Conservation (phyloP, 371 early-diverging fungal genomes). For the Mortierella sp. region DNA sequence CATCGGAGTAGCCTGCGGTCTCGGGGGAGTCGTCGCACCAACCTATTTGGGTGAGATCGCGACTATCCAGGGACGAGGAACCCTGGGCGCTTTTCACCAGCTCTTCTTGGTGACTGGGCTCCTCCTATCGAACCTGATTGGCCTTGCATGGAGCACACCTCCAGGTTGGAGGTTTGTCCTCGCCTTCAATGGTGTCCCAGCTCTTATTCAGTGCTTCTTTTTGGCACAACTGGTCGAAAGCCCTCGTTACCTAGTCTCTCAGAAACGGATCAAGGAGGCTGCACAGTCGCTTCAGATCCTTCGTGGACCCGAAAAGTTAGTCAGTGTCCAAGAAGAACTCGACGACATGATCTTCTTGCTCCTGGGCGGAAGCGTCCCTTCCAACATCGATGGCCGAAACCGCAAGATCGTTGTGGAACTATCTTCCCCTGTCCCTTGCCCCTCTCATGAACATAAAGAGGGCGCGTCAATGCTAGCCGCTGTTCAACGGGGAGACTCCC, state of each 20-base stretch:
- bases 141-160: constrained; percentile 68
- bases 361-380: constrained; percentile 36
- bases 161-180: constrained; percentile 80
- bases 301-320: constrained; percentile 67
- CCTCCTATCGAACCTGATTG: constrained; percentile 72
- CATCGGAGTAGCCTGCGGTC: constrained; percentile 87
- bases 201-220: constrained; percentile 76
- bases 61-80: constrained; percentile 80
- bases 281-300: constrained; percentile 67
- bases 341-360: constrained; percentile 67
- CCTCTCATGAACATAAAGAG: neutral
- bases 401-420: neutral
- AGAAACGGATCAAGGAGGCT: constrained; percentile 72
- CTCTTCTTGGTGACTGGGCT: constrained; percentile 86
- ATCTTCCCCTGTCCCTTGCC: neutral
- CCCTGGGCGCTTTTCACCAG: constrained; percentile 80
- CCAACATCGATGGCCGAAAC: neutral
- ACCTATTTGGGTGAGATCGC: constrained; percentile 88
- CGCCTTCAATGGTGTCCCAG: constrained; percentile 73
- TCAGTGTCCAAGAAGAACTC: constrained; percentile 64
- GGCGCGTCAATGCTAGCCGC: neutral
- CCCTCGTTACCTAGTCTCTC: constrained; percentile 78
- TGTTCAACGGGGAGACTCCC: constrained; percentile 21
- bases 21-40: constrained; percentile 83
- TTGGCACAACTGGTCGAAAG: constrained; percentile 83